Evolutionary conservation across 345 rosid species (phyloP), one percentile per base, ranked within the genome.

Genomic region (Limnanthes douglasii): DNA sequence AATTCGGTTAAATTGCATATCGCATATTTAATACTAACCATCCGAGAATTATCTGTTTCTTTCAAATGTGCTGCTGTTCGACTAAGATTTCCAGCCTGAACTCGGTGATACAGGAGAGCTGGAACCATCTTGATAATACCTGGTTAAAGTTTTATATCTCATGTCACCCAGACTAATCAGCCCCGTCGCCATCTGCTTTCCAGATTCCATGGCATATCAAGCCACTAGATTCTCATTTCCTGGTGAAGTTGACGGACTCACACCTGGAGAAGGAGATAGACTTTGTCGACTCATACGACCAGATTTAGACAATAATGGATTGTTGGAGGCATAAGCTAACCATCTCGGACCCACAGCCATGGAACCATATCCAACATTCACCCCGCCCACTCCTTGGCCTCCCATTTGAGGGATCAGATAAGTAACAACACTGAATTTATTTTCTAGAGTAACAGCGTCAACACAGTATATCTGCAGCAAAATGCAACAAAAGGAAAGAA

Each of bases 211-310:
- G 16, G 98, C 98, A 64, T 84, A 90, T 14, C 88, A 72, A 20
- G 96, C 98, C 70, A 90, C 63, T 56, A 84, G 60, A 51, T 52
- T 84, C 20, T 96, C 88, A 27, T 50, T 62, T 57, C 94, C 64
- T 1, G 98, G 98, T 5, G 98, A 85, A 16, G 96, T 80, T 35
- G 98, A 84, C 38, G 98, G 96, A 54, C 98, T 90, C 33, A 90
- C 78, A 20, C 85, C 85, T 22, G 94, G 82, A 61, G 69, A 58
- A 57, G 93, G 86, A 39, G 92, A 80, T 56, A 84, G 81, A 49
- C 78, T 77, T 56, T 90, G 93, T 22, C 94, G 98, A 61, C 98
- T 84, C 45, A 90, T 48, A 39, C 96, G 88, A 42, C 93, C 94
- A 29, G 72, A 53, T 55, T 53, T 78, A 31, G 85, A 75, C 11